phyloP scores from a whole-genome alignment of 768 basidiomycete species.

The Gymnopilus dilepis region DNA sequence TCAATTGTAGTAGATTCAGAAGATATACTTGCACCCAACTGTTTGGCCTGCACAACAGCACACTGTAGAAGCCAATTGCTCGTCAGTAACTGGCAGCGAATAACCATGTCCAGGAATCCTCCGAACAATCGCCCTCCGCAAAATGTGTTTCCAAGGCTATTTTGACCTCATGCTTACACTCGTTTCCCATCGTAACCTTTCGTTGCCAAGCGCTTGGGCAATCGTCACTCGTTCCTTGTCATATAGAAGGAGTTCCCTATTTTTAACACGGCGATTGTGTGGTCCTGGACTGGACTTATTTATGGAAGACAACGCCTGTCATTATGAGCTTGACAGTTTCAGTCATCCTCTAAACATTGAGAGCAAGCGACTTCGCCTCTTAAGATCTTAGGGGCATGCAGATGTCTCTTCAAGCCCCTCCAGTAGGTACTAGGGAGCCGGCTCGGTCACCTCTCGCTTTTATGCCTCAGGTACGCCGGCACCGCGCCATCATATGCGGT shows the following conservation, averaged over 20 bases:
- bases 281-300: too few relatives aligned
- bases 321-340: background rate
- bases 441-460: too few relatives aligned
- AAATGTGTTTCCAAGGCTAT: conserved; percentile 2
- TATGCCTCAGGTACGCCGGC: background rate
- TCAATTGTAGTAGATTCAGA: too few relatives aligned
- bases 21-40: too few relatives aligned
- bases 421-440: too few relatives aligned
- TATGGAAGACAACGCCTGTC: background rate
- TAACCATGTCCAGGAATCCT: too few relatives aligned
- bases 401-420: too few relatives aligned
- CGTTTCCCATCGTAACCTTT: background rate
- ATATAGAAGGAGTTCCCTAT: background rate
- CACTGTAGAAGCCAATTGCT: too few relatives aligned
- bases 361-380: too few relatives aligned
- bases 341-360: background rate
- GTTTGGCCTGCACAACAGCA: too few relatives aligned
- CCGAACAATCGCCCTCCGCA: background rate
- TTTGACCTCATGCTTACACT: background rate
- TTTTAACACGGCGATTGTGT: background rate
- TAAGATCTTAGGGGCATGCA: too few relatives aligned
- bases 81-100: too few relatives aligned
- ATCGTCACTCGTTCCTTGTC: background rate
- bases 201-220: background rate
- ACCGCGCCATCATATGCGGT: background rate